Conservation (phyloP, 2,329 filamentous ascomycete genomes). For the Tolypocladium album region DNA sequence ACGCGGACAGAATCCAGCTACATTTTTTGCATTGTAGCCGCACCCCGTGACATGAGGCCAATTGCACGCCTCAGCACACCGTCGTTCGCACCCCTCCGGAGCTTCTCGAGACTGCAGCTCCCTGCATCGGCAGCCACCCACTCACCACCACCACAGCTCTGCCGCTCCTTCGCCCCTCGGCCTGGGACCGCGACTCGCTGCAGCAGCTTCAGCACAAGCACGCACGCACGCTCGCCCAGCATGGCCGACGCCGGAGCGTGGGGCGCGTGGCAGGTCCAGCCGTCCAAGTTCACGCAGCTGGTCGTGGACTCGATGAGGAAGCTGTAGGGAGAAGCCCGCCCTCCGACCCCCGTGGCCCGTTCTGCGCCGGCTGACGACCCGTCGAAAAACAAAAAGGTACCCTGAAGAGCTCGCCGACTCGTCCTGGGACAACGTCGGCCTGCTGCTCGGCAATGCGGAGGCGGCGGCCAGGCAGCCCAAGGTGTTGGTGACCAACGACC, state of each 20-base stretch:
- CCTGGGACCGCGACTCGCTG: background rate
- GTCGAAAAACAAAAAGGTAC: conserved; percentile 50
- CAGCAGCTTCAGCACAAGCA: background rate
- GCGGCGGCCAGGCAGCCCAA: conserved; percentile 15
- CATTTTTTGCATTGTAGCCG: background rate
- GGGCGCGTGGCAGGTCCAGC: conserved; percentile 28
- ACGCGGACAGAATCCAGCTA: no score
- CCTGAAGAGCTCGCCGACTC: conserved; percentile 82
- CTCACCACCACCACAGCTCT: background rate
- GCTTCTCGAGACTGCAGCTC: background rate
- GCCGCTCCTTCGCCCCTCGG: background rate
- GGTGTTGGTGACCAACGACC: conserved; percentile 66
- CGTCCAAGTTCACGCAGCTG: conserved; percentile 33
- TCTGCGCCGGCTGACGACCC: background rate
- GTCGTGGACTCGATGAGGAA: conserved; percentile 72
- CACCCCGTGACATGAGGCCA: conserved; percentile 7
- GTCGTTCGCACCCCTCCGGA: background rate
- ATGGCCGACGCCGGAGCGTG: conserved; percentile 20
- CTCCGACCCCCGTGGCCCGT: background rate
- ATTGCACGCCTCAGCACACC: background rate
- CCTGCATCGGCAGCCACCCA: background rate
- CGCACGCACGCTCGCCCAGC: background rate
- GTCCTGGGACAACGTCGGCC: conserved; percentile 93
- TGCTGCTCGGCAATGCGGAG: conserved; percentile 46
- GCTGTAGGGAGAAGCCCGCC: conserved; percentile 48